Evolutionary conservation across 768 basidiomycete genomes (phyloP), one percentile per base, ranked within the genome.

Genomic region (Fomitopsis pulvina): DNA sequence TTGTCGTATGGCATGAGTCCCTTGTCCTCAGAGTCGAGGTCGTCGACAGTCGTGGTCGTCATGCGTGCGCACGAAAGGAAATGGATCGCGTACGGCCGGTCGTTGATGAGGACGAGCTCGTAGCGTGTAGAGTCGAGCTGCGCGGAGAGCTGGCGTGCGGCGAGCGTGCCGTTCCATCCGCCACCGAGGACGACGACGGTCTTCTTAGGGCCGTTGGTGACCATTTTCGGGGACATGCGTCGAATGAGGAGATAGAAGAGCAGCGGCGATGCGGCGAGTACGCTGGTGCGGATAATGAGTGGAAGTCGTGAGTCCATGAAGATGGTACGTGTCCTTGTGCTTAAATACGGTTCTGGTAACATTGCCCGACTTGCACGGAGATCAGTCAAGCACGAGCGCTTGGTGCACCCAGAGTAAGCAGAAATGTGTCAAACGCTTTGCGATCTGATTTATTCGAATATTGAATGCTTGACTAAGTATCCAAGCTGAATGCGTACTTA

Each of bases 111-210:
- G 50, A 79, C 64, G 50, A 87, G 59, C 52, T 72, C 71, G 63
- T 77, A 73, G 30, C 69, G 70, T 8, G 66, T 59, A 0, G 72
- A 49, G 60, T 79, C 70, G 53, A 86, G 72, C 39, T 70, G 72
- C 10, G 68, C 60, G 2, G 80, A 75, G 50, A 87, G 78, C 2
- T 60, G 61, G 24, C 72, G 71, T 1, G 73, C 74, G 44, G 76
- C 54, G 9, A 67, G 54, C 25, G 68, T 63, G 11, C 84, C 83
- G 1, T 71, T 73, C n/a, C 64, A 68, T 44, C 80, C 84, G 25
- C 79, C 85, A 38, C 81, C 80, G 45, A 83, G 65, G 53, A 85
- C 66, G 27, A 85, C 68, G 54, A 71, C 61, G 51, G 63, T 68
- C 49, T 62, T 61, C 51, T 59, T 57, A 16, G 34, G n/a, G n/a